Evolutionary conservation across 2,329 filamentous ascomycete species (phyloP), one percentile per base, ranked within the genome.

Genomic region (Hymenoscyphus fraxineus): DNA sequence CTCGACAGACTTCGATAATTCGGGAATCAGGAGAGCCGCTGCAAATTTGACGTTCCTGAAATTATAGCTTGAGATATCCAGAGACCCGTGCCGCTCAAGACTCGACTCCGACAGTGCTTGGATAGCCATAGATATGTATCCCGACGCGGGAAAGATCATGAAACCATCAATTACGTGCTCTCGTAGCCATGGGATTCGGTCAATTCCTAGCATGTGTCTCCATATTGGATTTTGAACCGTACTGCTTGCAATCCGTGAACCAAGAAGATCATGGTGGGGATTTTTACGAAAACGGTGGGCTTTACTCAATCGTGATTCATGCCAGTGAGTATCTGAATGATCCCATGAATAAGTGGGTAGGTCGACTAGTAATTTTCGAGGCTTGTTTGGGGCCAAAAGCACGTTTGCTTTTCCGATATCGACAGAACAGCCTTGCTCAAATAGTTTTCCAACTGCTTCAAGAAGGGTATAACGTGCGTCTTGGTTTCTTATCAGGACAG

Each of bases 291-390:
- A 35, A 77, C 74, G n/a, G 61, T 78, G 78, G 16, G 78, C 80
- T 76, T 10, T 55, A 73, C n/a, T 80, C 75, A 64, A 79, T 77
- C 60, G 59, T 2, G 66, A 66, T 59, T 85, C 82, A 65, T 81
- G 78, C 82, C 83, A 85, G 69, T 83, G 82, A 0, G 69, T 73
- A 32, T 77, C 80, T 16, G 73, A 71, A 62, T 84, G 82, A 39
- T 85, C 82, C 82, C 83, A 85, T 1, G 80, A 77, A 64, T 85
- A 85, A 0, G 77, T 75, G 1, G 83, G 83, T 15, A 85, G 69
- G 38, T 60, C 57, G 13, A 39, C 27, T 7, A 61, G 4, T 16
- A 56, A 27, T 15, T 56, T 56, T 12, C 9, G 22, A 13, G 27
- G 22, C 13, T 56, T 13, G 2, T 31, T 31, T 13, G 51, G 51